Base-by-base conservation (phyloP, 2,329 filamentous ascomycete species). In the Neonectria magnoliae region DNA sequence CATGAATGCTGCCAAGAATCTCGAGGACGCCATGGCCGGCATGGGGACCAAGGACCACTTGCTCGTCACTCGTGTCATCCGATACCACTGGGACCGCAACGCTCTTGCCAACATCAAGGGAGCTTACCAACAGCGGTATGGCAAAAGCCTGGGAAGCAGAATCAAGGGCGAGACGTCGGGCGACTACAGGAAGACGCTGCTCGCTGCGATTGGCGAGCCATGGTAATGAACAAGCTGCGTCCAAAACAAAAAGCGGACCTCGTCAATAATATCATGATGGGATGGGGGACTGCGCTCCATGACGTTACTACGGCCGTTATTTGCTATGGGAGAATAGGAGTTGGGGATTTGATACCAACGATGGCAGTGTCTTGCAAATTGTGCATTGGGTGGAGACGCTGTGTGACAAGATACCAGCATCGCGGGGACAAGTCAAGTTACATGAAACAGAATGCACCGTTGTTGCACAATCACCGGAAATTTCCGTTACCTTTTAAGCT, bases 21-120 rank as follows among this genome's bases (percentile, higher is more conserved):
- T 98, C n/a, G 94, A 98, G 76, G 91, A 92, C 14, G 85, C 91
- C 16, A 98, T 98, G 95, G 86, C 88, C 1, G 96, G 95, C 0
- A 73, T 91, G 68, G 95, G 95, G 2, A 98, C 96, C 11, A 95
- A 96, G 78, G 94, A 99, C 67, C 82, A 89, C 33, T 83, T 94
- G 9, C 85, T 98, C 3, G 87, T 97, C 16, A 86, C 90, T 29
- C 86, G 94, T n/a, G 85, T 96, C 4, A 88, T 98, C 1, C 86
- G 93, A 22, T 85, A 88, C 53, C 95, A 98, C 79, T 98, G 95
- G 95, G 89, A 97, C 75, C 85, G 85, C 41, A 84, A 83, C 59
- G 88, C 92, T 71, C 84, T 97, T 83, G 87, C 89, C 55, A 91
- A 93, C 70, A 91, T 97, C 62, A 94, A 93, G 80, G 86, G 84